These are phyloP conservation scores for Coniochaeta sp. DNA, from an alignment of 2,329 filamentous ascomycete genomes.

Conservation along the genomic window DNA sequence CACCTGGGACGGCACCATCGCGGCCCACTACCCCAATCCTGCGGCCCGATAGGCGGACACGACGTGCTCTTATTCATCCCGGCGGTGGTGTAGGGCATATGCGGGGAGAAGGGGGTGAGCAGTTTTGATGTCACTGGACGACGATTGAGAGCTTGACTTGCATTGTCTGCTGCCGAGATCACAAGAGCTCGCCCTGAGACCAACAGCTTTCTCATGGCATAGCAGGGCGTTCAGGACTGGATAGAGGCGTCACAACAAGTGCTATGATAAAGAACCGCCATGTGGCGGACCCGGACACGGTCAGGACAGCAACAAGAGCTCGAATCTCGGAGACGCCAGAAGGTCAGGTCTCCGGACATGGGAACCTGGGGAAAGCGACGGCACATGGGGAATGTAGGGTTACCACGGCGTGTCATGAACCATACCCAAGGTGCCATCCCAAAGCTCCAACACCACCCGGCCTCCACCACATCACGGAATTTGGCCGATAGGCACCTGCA, in stretches of 20 bases:
- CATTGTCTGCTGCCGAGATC: background rate
- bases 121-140: background rate
- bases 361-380: too few relatives aligned
- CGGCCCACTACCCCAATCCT: background rate
- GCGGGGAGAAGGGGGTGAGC: background rate
- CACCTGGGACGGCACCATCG: conserved; percentile 2
- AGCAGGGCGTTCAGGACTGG: too few relatives aligned
- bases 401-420: background rate
- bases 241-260: too few relatives aligned
- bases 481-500: conserved; percentile 1
- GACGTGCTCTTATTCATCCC: background rate
- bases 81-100: background rate
- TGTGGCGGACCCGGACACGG: too few relatives aligned
- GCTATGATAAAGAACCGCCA: too few relatives aligned
- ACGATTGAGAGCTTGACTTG: background rate
- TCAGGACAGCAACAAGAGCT: too few relatives aligned
- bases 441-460: background rate
- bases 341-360: too few relatives aligned
- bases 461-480: background rate
- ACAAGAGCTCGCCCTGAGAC: too few relatives aligned
- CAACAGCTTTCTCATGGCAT: too few relatives aligned
- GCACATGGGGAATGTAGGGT: too few relatives aligned
- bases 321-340: too few relatives aligned
- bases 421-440: background rate
- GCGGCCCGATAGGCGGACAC: conserved; percentile 2